Evolutionary conservation across 495 filamentous ascomycete genomes (phyloP), one percentile per base, ranked within the genome.

Genomic region (Oidiodendron maius): DNA sequence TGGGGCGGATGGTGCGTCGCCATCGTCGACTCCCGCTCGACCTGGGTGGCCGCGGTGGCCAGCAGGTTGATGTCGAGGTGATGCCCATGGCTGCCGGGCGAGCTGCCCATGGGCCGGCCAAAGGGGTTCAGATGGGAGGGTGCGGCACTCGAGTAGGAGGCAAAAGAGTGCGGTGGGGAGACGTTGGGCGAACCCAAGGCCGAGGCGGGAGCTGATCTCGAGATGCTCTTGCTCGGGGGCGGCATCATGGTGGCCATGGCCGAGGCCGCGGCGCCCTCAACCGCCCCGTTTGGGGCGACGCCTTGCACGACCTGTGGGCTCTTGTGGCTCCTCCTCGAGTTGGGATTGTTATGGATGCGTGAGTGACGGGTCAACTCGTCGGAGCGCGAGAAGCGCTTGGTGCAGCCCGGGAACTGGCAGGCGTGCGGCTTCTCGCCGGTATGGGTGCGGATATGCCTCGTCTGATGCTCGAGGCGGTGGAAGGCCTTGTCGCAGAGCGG

Each of bases 401-500:
- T 93, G 79, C 93, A 98, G 44, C 90, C 91, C 3, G 87, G 88
- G 60, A 87, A 96, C 58, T 85, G 80, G 78, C 93, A 98, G 34
- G 84, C 90, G 60, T 98, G 93, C 15, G 93, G 93, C 73, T 97
- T 98, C 71, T 98, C 93, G 50, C 93, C 94, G 1, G 93, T 98
- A 64, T 98, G 93, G 6, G 94, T 97, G 55, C 93, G 81, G 61
- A 98, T 97, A 64, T 98, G 93, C 53, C 93, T 79, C 22, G 93
- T 98, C 71, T 98, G 93, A 64, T 98, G 93, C 70, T 98, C 93
- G 41, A 98, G 76, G 51, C 93, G 87, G 76, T 98, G 93, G 74
- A 98, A 98, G 25, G 93, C 93, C 75, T 96, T 96, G 60, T 97
- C 94, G 76, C 93, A 98, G 40, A 98, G 75, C 35, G 93, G 91